Base-by-base conservation (phyloP, 2,329 filamentous ascomycete species). In the Rasamsonia emersonii region DNA sequence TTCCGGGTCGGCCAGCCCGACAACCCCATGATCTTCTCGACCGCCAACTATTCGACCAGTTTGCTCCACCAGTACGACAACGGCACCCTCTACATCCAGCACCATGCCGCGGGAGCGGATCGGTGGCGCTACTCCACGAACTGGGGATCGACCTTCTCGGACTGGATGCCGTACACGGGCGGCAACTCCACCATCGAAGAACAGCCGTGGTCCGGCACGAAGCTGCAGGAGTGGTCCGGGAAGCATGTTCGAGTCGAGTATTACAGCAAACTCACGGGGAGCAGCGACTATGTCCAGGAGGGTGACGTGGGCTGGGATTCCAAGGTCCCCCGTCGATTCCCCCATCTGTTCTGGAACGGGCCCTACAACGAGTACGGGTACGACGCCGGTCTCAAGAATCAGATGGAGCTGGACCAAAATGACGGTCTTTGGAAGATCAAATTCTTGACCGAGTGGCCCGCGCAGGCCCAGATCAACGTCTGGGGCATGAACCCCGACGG, bases 401-500 rank as follows among this genome's bases (percentile, higher is more conserved):
- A 56, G 4, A 69, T 79, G 57, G 47, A 59, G 13, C 63, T 72
- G 26, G 58, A 64, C 18, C 54, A 59, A 4, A 51, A 55, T 13
- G 62, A 74, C 31, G 62, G 65, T 10, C 54, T 58, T 3, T 81
- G 77, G 77, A 58, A 63, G 13, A 73, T 71, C 43, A 64, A 74
- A 40, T 74, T 79, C 37, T 70, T 78, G 65, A 62, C 67, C 3
- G 77, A 81, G 46, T 81, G 74, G 69, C 77, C 77, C 4, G 68
- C 70, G 3, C 57, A 68, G 28, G 68, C 75, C 35, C 75, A 79
- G 45, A 56, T 79, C 37, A 81, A 79, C 42, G 64, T 77, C 4
- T 81, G 77, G 77, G 77, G 77, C 31, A 74, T 79, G 49, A 76
- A 79, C 44, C 67, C 70, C 0, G 68, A 79, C 50, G 74, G 75